A percentile compares a stretch with the other conserved stretches of the same genome.
Conservation (phyloP, 1,284 basidiomycete species). For the Marasmius tenuissimus region DNA sequence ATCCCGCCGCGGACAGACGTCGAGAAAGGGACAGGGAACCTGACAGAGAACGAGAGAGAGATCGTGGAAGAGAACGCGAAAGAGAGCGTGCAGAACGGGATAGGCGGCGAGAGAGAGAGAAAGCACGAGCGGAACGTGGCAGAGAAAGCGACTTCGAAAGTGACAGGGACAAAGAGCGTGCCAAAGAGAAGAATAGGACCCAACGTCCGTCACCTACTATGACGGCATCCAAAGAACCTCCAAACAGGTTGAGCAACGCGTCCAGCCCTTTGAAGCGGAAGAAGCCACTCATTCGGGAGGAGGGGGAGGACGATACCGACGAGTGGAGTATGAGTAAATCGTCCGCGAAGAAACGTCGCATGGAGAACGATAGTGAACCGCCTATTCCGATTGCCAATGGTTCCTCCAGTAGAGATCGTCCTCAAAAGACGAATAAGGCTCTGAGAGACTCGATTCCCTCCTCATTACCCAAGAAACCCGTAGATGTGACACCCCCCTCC, state of each 20-base stretch:
- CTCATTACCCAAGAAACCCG: conserved; percentile 24
- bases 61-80: conserved; percentile 16
- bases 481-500: conserved; percentile 27
- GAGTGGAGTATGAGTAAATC: neutral
- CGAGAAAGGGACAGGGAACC: conserved; percentile 25
- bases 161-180: neutral
- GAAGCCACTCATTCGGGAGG: neutral
- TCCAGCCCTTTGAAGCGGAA: neutral
- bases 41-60: neutral
- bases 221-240: neutral
- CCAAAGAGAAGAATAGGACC: neutral
- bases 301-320: neutral
- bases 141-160: neutral
- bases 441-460: conserved; percentile 4
- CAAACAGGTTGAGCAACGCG: neutral
- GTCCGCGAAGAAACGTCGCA: neutral
- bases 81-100: conserved; percentile 11
- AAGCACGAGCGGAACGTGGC: conserved; percentile 12
- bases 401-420: neutral
- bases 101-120: conserved; percentile 8
- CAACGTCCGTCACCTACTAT: neutral
- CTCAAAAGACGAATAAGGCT: neutral
- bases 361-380: neutral
- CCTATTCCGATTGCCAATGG: neutral
- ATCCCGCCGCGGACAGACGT: conserved; percentile 23